A percentile compares a stretch with the other conserved stretches of the same genome.
Evolutionary conservation across 108 stramenopile species (phyloP).

Genomic region (Ochromonas danica): DNA sequence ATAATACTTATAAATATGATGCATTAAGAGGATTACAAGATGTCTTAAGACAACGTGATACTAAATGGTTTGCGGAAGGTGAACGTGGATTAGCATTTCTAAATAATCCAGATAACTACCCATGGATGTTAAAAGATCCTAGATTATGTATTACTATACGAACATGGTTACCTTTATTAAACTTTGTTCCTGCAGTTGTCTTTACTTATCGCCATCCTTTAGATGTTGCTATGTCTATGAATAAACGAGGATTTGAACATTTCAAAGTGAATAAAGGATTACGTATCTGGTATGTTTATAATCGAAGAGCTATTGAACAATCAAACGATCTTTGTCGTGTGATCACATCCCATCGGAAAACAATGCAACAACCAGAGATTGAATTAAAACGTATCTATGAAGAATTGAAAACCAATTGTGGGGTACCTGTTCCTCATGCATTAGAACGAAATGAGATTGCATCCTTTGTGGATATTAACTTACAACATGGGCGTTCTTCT

Average conservation of each 20-base stretch:
- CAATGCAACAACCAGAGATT: slow-evolving; percentile 63
- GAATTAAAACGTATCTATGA: slow-evolving; percentile 71
- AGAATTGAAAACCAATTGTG: slow-evolving; percentile 68
- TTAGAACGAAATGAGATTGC: slow-evolving; percentile 61
- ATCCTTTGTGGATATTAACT: slow-evolving; percentile 70
- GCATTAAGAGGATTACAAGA: slow-evolving; percentile 60
- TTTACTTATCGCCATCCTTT: slow-evolving; percentile 88
- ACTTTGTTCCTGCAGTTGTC: slow-evolving; percentile 71
- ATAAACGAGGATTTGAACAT: slow-evolving; percentile 54
- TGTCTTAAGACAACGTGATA: slow-evolving; percentile 50
- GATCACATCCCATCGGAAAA: slow-evolving; percentile 66
- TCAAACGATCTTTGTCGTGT: slow-evolving; percentile 70
- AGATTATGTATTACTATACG: slow-evolving; percentile 80
- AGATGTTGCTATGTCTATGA: slow-evolving; percentile 81
- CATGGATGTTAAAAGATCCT: slow-evolving; percentile 86
- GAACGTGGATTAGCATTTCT: slow-evolving; percentile 9
- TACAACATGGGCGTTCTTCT: slow-evolving; percentile 62
- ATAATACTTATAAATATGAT: slow-evolving; percentile 66
- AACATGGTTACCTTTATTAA: slow-evolving; percentile 73
- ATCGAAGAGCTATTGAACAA: slow-evolving; percentile 73
- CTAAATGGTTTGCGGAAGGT: not conserved
- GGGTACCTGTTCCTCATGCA: slow-evolving; percentile 60
- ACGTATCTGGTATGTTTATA: slow-evolving; percentile 80
- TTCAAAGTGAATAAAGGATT: slow-evolving; percentile 67
- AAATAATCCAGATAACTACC: slow-evolving; percentile 39